Conservation (phyloP, 805 yeast species). For the Hyphopichia homilentoma region DNA sequence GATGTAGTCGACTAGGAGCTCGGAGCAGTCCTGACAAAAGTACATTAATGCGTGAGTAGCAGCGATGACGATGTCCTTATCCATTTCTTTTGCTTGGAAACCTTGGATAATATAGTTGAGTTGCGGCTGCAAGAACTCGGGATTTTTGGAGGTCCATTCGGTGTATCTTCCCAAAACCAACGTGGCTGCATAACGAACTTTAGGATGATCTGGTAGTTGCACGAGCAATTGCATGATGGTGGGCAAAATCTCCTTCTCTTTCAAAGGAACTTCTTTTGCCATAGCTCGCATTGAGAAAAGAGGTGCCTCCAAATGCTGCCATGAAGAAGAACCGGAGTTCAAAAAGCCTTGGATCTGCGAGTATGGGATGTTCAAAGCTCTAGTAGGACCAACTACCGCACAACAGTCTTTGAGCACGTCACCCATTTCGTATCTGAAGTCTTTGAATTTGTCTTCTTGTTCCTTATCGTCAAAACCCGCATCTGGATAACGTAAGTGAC, state of each 20-base stretch:
- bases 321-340: slow-evolving; percentile 37
- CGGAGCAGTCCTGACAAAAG: slow-evolving; percentile 88
- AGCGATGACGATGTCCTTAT: slow-evolving; percentile 63
- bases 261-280: slow-evolving; percentile 82
- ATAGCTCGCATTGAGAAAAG: slow-evolving; percentile 85
- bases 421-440: slow-evolving; percentile 94
- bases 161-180: slow-evolving; percentile 94
- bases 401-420: slow-evolving; percentile 97
- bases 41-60: slow-evolving; percentile 92
- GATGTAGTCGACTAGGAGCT: slow-evolving; percentile 57
- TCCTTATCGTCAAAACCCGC: slow-evolving; percentile 66
- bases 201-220: slow-evolving; percentile 77
- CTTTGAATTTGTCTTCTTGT: slow-evolving; percentile 87
- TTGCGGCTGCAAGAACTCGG: slow-evolving; percentile 76
- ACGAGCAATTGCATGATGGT: slow-evolving; percentile 66
- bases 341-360: slow-evolving; percentile 46
- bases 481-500: slow-evolving; percentile 72
- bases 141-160: slow-evolving; percentile 89
- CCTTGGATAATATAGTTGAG: slow-evolving; percentile 81
- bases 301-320: slow-evolving; percentile 92
- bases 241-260: slow-evolving; percentile 68
- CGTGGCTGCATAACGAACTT: slow-evolving; percentile 88
- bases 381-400: slow-evolving; percentile 75
- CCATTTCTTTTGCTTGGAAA: slow-evolving; percentile 58
- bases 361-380: slow-evolving; percentile 70